phyloP scores from a whole-genome alignment of 306 rosid species.

The Rosa rugosa region DNA sequence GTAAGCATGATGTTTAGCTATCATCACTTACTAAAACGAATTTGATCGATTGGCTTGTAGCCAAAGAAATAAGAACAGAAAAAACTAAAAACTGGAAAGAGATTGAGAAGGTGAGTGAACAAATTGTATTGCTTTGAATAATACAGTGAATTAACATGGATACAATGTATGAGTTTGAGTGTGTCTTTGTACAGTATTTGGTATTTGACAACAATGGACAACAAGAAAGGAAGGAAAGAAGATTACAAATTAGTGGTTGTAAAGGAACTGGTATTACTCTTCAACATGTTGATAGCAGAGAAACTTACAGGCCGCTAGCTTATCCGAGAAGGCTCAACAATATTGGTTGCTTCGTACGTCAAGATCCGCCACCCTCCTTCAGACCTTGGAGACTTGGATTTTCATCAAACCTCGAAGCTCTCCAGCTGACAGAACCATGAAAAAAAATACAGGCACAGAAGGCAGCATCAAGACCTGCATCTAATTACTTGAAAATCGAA shows the following conservation, averaged over 20 bases:
- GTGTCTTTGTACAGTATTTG: slow-evolving; percentile 36
- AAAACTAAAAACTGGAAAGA: background rate
- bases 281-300: background rate
- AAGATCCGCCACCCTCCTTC: slow-evolving; percentile 26
- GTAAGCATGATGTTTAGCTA: background rate
- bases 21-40: background rate
- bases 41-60: background rate
- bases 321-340: slow-evolving; percentile 21
- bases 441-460: slow-evolving; percentile 24
- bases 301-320: slow-evolving; percentile 22
- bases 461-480: slow-evolving; percentile 28
- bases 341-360: slow-evolving; percentile 32
- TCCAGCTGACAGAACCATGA: slow-evolving; percentile 24
- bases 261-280: slow-evolving; percentile 16
- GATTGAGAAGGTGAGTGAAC: background rate
- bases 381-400: slow-evolving; percentile 19
- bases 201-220: slow-evolving; percentile 22
- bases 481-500: slow-evolving; percentile 18
- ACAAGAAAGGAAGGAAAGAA: slow-evolving; percentile 5
- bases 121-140: slow-evolving; percentile 26
- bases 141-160: background rate
- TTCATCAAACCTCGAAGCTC: slow-evolving; percentile 21
- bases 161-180: slow-evolving; percentile 20
- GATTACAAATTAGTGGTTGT: slow-evolving; percentile 37
- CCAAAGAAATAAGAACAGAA: background rate